These are phyloP conservation scores for Coprinopsis marcescibilis DNA, from an alignment of 768 basidiomycete genomes.

Conservation along the genomic window DNA sequence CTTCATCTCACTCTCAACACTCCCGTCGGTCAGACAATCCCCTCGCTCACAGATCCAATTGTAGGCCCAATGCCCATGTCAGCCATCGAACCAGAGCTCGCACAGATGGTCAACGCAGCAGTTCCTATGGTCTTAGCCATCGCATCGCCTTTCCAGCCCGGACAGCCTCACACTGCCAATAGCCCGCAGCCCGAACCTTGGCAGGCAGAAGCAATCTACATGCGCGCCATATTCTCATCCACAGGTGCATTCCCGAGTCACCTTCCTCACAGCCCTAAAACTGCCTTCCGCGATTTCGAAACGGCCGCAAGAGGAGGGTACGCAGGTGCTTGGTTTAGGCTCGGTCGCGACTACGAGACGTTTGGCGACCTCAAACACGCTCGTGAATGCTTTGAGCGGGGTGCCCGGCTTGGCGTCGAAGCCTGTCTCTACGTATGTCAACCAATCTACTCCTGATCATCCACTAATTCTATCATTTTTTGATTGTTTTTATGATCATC, in stretches of 20 bases:
- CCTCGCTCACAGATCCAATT: conserved; percentile 32
- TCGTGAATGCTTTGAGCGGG: conserved; percentile 82
- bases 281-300: conserved; percentile 90
- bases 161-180: conserved; percentile 12
- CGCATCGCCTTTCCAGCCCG: conserved; percentile 22
- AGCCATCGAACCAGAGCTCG: conserved; percentile 47
- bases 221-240: conserved; percentile 68
- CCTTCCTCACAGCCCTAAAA: conserved; percentile 59
- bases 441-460: conserved; percentile 7
- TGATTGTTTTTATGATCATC: neutral
- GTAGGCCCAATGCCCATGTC: conserved; percentile 49
- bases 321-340: conserved; percentile 81
- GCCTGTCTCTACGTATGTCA: conserved; percentile 72
- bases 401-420: conserved; percentile 67
- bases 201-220: conserved; percentile 58
- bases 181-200: neutral
- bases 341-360: conserved; percentile 89
- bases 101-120: conserved; percentile 42
- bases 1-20: conserved; percentile 7
- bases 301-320: conserved; percentile 73
- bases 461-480: conserved; percentile 9
- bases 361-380: conserved; percentile 73
- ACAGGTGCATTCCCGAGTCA: conserved; percentile 67
- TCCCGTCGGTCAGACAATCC: conserved; percentile 1
- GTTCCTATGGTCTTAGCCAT: conserved; percentile 60